Evolutionary conservation across 139 green algal species (phyloP).

Genomic region (Gonium pectorale): DNA sequence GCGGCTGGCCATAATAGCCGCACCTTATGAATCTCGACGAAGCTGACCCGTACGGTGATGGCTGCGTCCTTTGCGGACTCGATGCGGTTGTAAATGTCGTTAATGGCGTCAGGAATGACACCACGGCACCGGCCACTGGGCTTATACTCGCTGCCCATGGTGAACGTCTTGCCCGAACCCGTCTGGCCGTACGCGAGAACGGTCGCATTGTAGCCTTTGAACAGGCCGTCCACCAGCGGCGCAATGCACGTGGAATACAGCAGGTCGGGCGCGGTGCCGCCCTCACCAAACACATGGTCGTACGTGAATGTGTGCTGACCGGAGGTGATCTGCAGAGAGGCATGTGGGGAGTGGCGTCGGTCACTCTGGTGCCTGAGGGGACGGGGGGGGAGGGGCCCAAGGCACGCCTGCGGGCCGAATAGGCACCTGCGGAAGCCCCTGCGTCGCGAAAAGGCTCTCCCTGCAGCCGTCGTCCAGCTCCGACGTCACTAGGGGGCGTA

Average conservation of each 20-base stretch:
- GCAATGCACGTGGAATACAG: slow-evolving; percentile 84
- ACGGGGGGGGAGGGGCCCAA: background rate
- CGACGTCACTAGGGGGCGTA: slow-evolving; percentile 83
- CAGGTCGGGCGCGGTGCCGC: slow-evolving; percentile 38
- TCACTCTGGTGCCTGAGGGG: too few relatives aligned
- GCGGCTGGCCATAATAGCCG: too few relatives aligned
- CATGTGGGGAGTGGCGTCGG: too few relatives aligned
- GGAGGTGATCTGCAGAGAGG: slow-evolving; percentile 58
- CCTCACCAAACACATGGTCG: slow-evolving; percentile 85
- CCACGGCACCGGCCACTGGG: slow-evolving; percentile 59
- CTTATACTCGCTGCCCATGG: slow-evolving; percentile 87
- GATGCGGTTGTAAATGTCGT: slow-evolving; percentile 81
- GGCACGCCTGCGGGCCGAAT: too few relatives aligned
- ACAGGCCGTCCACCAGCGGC: slow-evolving; percentile 88
- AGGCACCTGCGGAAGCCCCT: slow-evolving; percentile 45
- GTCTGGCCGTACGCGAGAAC: slow-evolving; percentile 84
- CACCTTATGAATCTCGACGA: slow-evolving; percentile 95
- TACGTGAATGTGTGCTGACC: slow-evolving; percentile 83
- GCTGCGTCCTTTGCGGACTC: slow-evolving; percentile 53
- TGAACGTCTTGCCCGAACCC: slow-evolving; percentile 91
- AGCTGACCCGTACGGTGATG: slow-evolving; percentile 87
- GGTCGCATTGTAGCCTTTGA: slow-evolving; percentile 93
- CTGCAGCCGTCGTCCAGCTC: slow-evolving; percentile 82
- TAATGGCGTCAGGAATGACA: slow-evolving; percentile 89
- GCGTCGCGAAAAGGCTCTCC: slow-evolving; percentile 73